Conservation (phyloP, 2,329 filamentous ascomycete species). For the Leptographium wingfieldii region DNA sequence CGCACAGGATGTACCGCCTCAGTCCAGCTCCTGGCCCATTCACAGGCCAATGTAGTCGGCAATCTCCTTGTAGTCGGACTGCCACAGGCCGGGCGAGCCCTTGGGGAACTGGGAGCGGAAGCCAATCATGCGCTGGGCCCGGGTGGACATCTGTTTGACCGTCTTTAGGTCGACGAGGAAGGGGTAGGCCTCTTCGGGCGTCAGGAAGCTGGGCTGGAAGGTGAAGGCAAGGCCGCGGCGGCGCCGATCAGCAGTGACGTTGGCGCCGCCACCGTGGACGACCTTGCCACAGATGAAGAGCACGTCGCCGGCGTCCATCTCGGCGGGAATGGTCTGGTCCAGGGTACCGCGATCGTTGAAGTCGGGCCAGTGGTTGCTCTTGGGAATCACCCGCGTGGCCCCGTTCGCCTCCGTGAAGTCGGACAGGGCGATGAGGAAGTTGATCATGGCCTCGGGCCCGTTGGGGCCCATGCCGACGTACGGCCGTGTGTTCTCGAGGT, state of each 20-base stretch:
- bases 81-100: constrained; percentile 17
- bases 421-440: constrained; percentile 17
- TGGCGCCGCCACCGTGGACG: constrained; percentile 20
- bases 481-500: constrained; percentile 13
- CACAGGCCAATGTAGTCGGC: constrained; percentile 1
- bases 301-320: constrained; percentile 19
- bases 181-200: constrained; percentile 18
- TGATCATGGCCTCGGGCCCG: constrained; percentile 13
- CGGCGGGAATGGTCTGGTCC: constrained; percentile 12
- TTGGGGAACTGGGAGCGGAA: constrained; percentile 17
- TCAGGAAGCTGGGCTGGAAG: constrained; percentile 17
- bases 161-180: constrained; percentile 11
- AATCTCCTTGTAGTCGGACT: constrained; percentile 13
- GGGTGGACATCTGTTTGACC: constrained; percentile 1
- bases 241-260: constrained; percentile 10
- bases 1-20: too few relatives aligned
- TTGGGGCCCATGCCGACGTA: constrained; percentile 16
- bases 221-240: constrained; percentile 15
- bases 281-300: constrained; percentile 21
- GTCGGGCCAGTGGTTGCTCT: constrained; percentile 16
- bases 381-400: constrained; percentile 19
- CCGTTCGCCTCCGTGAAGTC: constrained; percentile 18
- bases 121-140: constrained; percentile 16
- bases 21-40: neutral
- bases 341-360: constrained; percentile 9